Percentiles rank a stretch among this genome's conserved stretches.
Conservation (phyloP, 2,329 filamentous ascomycete species). For the Albifimbria verrucaria region DNA sequence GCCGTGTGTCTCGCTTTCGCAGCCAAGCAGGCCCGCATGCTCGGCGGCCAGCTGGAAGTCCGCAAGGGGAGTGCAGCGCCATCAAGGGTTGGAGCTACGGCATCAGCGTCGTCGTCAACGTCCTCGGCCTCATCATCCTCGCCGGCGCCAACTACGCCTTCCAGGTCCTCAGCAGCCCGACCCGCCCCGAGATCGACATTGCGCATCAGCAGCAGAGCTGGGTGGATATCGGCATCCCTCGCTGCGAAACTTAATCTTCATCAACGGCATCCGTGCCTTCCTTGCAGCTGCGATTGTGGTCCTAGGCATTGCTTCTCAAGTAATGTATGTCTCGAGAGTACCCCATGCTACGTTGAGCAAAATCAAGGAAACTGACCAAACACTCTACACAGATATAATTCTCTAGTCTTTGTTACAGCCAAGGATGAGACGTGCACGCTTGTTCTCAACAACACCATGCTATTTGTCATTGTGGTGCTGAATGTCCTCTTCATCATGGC, state of each 20-base stretch:
- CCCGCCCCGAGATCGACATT: constrained; percentile 42
- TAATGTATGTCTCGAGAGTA: constrained; percentile 47
- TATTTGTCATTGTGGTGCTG: constrained; percentile 31
- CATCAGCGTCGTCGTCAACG: constrained; percentile 42
- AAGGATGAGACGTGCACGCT: constrained; percentile 19
- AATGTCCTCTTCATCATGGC: constrained; percentile 40
- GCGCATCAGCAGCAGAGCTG: constrained; percentile 44
- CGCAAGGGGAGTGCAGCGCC: constrained; percentile 34
- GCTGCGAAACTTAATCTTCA: constrained; percentile 43
- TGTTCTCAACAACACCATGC: constrained; percentile 38
- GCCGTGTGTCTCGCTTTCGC: constrained; percentile 37
- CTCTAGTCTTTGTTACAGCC: background rate
- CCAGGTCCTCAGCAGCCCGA: constrained; percentile 53
- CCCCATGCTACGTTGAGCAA: too few species aligned
- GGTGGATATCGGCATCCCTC: constrained; percentile 55
- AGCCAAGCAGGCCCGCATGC: constrained; percentile 27
- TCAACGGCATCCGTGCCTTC: constrained; percentile 37
- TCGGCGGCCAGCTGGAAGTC: constrained; percentile 33
- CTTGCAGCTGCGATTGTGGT: constrained; percentile 37
- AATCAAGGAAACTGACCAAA: too few species aligned
- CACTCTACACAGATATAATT: constrained; percentile 1
- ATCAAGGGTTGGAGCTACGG: constrained; percentile 36
- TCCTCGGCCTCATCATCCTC: constrained; percentile 39
- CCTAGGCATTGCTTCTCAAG: constrained; percentile 41
- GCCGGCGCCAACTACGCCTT: constrained; percentile 51